A percentile compares a stretch with the other conserved stretches of the same genome.
Conservation (phyloP, 2,329 filamentous ascomycete species). For the Daldinia sp. region DNA sequence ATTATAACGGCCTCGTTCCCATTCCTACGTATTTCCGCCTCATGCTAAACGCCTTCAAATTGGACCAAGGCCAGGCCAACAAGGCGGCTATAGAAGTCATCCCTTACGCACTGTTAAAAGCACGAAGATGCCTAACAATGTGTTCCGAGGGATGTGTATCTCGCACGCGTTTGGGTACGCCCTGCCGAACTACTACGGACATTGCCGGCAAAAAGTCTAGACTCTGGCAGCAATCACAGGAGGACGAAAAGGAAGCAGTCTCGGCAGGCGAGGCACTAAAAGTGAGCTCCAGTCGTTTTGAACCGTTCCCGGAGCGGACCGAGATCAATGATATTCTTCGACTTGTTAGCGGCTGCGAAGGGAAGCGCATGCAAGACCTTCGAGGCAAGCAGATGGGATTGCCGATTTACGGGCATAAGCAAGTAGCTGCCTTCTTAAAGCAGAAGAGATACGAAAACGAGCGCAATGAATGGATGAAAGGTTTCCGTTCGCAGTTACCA, state of each 20-base stretch:
- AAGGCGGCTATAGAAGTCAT: conserved; percentile 9
- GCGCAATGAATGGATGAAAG: not conserved
- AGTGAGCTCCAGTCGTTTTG: conserved; percentile 10
- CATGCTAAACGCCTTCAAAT: conserved; percentile 12
- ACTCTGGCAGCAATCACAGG: not conserved
- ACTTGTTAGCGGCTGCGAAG: conserved; percentile 10
- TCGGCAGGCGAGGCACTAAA: not conserved
- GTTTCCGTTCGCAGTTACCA: conserved; percentile 4
- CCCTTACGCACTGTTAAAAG: conserved; percentile 11
- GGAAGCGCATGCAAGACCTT: conserved; percentile 15
- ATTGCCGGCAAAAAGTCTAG: not conserved
- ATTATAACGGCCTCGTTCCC: conserved; percentile 9
- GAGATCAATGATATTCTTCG: conserved; percentile 8
- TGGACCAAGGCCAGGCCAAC: conserved; percentile 14
- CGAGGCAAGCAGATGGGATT: conserved; percentile 4
- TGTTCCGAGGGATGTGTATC: conserved; percentile 20
- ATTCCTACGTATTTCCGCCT: conserved; percentile 17
- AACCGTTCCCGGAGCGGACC: conserved; percentile 16
- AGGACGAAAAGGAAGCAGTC: not conserved
- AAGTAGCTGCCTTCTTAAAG: not conserved
- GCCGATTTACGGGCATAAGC: not conserved
- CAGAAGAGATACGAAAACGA: not conserved
- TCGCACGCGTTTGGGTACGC: not conserved
- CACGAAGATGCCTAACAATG: conserved; percentile 13
- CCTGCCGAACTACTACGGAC: not conserved